Conservation (phyloP, 805 yeast genomes). For the Candida parachauliodes region DNA sequence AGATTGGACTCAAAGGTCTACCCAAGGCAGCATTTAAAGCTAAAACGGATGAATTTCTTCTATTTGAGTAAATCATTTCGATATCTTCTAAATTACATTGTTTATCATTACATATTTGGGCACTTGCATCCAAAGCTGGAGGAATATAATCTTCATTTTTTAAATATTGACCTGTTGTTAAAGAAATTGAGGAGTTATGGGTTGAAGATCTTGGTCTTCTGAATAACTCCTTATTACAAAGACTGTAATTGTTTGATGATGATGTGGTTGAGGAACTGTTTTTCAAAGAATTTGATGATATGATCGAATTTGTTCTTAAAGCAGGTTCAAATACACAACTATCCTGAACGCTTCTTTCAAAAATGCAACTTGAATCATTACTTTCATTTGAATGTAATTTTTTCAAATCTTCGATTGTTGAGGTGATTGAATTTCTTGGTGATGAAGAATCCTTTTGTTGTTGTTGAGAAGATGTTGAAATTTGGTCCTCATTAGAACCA, state of each 20-base stretch:
- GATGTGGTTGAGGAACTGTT: not conserved
- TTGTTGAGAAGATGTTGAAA: slow-evolving; percentile 1
- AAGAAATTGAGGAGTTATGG: slow-evolving; percentile 22
- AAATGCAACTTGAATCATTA: slow-evolving; percentile 23
- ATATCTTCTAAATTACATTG: slow-evolving; percentile 62
- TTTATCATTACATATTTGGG: slow-evolving; percentile 55
- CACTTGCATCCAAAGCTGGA: slow-evolving; percentile 75
- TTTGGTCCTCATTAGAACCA: slow-evolving; percentile 10
- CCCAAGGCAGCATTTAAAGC: slow-evolving; percentile 49
- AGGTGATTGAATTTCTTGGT: slow-evolving; percentile 8
- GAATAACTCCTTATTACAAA: slow-evolving; percentile 4
- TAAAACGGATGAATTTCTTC: slow-evolving; percentile 54
- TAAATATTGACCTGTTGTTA: slow-evolving; percentile 22
- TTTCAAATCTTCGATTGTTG: slow-evolving; percentile 10
- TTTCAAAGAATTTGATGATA: slow-evolving; percentile 5
- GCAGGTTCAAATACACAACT: slow-evolving; percentile 12
- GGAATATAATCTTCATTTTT: slow-evolving; percentile 67
- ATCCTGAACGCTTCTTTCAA: slow-evolving; percentile 43
- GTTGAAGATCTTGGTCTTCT: slow-evolving; percentile 18
- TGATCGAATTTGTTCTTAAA: slow-evolving; percentile 9
- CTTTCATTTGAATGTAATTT: slow-evolving; percentile 10
- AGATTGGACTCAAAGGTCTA: slow-evolving; percentile 32
- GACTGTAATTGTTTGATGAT: not conserved
- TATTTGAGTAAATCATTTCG: slow-evolving; percentile 60
- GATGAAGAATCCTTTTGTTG: not conserved